Conservation (phyloP, 1,284 basidiomycete genomes). For the Earliella scabrosa region DNA sequence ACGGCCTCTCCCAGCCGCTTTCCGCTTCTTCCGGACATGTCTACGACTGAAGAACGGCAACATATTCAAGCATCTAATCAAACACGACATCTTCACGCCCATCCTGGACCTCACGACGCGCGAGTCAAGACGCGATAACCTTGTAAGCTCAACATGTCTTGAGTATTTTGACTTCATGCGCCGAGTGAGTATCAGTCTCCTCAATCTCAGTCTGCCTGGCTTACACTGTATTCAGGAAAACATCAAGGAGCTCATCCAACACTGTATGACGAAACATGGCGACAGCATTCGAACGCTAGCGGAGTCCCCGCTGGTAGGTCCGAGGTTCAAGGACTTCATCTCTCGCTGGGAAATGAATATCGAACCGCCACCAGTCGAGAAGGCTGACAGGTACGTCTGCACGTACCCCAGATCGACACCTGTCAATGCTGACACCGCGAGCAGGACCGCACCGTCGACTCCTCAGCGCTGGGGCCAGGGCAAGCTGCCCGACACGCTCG, state of each 20-base stretch:
- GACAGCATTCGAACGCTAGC: constrained; percentile 70
- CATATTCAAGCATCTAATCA: constrained; percentile 83
- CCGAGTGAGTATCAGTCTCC: constrained; percentile 50
- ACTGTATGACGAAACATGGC: constrained; percentile 84
- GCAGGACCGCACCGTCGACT: constrained; percentile 24
- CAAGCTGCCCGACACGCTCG: constrained; percentile 65
- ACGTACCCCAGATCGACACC: neutral
- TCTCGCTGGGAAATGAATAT: constrained; percentile 91
- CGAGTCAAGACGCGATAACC: constrained; percentile 88
- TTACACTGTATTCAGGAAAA: constrained; percentile 66
- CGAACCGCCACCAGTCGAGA: constrained; percentile 72
- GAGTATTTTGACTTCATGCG: constrained; percentile 94
- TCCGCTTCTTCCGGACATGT: constrained; percentile 90
- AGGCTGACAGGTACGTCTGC: constrained; percentile 51
- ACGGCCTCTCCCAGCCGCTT: constrained; percentile 60
- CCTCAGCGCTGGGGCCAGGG: constrained; percentile 50
- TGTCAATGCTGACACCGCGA: neutral
- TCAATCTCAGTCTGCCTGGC: constrained; percentile 9
- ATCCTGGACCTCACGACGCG: constrained; percentile 82
- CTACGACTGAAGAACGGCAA: constrained; percentile 88
- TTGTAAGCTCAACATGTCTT: constrained; percentile 92
- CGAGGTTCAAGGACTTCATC: constrained; percentile 76
- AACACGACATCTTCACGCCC: constrained; percentile 83
- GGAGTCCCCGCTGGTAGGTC: constrained; percentile 61
- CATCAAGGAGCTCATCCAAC: constrained; percentile 81